Percentiles rank a stretch among this genome's conserved stretches.
Evolutionary conservation across 148 eudicot species (phyloP).

Genomic region (Rhododendron simsii): DNA sequence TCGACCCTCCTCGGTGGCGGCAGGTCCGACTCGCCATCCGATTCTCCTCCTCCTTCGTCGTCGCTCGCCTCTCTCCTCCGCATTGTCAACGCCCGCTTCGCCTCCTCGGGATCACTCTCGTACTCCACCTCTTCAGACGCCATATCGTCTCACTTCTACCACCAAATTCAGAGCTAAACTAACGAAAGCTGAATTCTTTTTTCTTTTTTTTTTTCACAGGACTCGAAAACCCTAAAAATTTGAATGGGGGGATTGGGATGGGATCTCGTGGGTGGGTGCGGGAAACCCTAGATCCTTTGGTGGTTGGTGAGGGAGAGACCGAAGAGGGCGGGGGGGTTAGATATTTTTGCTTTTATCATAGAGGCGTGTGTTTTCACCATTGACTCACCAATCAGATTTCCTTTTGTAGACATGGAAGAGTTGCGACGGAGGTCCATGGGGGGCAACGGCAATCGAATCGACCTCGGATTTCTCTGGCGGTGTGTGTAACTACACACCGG

Average conservation of each 20-base stretch:
- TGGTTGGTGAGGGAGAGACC: neutral
- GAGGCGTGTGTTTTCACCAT: neutral
- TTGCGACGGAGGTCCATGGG: neutral
- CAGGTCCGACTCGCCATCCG: constrained; percentile 14
- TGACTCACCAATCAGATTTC: neutral
- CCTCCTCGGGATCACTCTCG: constrained; percentile 94
- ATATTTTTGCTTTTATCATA: neutral
- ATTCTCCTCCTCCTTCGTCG: constrained; percentile 40
- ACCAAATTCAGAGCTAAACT: neutral
- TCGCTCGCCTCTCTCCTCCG: constrained; percentile 80
- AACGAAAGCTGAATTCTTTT: neutral
- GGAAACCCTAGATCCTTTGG: constrained; percentile 12
- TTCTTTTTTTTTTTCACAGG: no score
- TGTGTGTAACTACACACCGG: no score
- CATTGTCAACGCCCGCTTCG: constrained; percentile 63
- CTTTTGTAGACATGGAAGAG: neutral
- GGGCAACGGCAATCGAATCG: neutral
- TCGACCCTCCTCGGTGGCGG: neutral
- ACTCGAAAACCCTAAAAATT: constrained; percentile 3
- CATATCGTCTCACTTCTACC: constrained; percentile 1
- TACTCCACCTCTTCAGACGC: constrained; percentile 54
- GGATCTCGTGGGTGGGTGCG: neutral
- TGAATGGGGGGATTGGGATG: neutral
- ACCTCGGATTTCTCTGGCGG: neutral
- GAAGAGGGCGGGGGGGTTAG: neutral